phyloP scores from a whole-genome alignment of 257 asterid species.

The Solanum chiquidenum region DNA sequence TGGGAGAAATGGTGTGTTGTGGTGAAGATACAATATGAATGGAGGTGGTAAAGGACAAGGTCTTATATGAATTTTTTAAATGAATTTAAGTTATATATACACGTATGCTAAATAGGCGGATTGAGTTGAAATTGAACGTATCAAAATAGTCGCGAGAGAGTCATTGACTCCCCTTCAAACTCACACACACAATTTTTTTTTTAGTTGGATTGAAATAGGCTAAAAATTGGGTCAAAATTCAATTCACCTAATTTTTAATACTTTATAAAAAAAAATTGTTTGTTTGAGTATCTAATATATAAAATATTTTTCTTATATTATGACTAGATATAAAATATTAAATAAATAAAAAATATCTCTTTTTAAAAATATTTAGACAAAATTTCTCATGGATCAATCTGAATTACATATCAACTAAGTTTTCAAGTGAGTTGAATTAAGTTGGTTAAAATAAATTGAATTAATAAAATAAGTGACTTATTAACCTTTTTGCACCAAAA shows the following conservation, averaged over 20 bases:
- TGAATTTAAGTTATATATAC: neutral
- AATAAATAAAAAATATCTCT: too few species aligned
- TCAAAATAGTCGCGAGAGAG: neutral
- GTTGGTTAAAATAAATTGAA: too few species aligned
- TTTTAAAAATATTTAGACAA: too few species aligned
- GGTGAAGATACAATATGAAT: neutral
- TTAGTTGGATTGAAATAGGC: neutral
- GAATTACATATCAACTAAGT: neutral
- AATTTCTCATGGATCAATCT: too few species aligned
- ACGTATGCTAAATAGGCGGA: neutral
- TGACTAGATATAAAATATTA: neutral
- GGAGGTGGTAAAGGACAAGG: neutral
- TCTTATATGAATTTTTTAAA: neutral
- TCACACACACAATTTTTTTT: neutral
- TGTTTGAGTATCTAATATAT: neutral
- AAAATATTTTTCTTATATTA: too few species aligned
- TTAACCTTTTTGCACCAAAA: too few species aligned
- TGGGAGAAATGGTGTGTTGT: neutral
- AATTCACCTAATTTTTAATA: too few species aligned
- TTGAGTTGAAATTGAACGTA: neutral
- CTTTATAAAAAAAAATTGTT: too few species aligned
- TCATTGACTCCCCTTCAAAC: neutral
- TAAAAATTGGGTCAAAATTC: neutral
- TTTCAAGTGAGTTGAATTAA: neutral
- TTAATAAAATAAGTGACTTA: too few species aligned